A percentile compares a stretch with the other conserved stretches of the same genome.
Evolutionary conservation across 2,329 filamentous ascomycete species (phyloP).

Genomic region (Venturia carpophila): DNA sequence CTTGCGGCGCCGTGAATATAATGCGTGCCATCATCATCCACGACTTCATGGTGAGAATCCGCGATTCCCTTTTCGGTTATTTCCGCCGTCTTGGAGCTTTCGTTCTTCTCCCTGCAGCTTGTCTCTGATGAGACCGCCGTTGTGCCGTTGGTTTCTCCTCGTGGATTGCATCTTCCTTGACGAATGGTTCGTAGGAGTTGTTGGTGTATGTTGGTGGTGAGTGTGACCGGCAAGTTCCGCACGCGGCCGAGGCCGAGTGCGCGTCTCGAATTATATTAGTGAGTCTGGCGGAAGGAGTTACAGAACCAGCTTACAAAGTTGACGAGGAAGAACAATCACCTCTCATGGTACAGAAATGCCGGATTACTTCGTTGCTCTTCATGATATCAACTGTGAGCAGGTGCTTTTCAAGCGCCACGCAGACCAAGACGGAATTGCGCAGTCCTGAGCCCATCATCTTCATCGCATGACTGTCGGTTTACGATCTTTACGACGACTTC

Average conservation of each 20-base stretch:
- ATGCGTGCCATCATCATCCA: slow-evolving; percentile 32
- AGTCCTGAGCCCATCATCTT: background rate
- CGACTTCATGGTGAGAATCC: background rate
- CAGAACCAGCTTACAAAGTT: too few relatives aligned
- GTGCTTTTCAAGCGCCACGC: background rate
- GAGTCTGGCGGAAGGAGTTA: too few relatives aligned
- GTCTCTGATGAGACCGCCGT: background rate
- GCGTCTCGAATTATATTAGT: too few relatives aligned
- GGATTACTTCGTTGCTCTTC: background rate
- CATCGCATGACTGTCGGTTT: background rate
- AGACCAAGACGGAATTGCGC: background rate
- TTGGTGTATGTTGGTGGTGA: background rate
- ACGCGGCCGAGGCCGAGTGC: background rate
- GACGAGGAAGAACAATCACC: background rate
- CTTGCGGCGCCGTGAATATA: too few relatives aligned
- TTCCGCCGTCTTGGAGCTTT: background rate
- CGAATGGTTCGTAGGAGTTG: background rate
- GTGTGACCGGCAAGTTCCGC: background rate
- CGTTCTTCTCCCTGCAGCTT: background rate
- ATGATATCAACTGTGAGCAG: background rate
- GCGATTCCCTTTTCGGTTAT: background rate
- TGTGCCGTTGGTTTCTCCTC: background rate
- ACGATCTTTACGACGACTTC: background rate
- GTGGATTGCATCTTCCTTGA: background rate
- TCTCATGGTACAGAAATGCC: background rate